These are phyloP conservation scores for Globisporangium camurandrum DNA, from an alignment of 352 stramenopile species.

Conservation along the genomic window DNA sequence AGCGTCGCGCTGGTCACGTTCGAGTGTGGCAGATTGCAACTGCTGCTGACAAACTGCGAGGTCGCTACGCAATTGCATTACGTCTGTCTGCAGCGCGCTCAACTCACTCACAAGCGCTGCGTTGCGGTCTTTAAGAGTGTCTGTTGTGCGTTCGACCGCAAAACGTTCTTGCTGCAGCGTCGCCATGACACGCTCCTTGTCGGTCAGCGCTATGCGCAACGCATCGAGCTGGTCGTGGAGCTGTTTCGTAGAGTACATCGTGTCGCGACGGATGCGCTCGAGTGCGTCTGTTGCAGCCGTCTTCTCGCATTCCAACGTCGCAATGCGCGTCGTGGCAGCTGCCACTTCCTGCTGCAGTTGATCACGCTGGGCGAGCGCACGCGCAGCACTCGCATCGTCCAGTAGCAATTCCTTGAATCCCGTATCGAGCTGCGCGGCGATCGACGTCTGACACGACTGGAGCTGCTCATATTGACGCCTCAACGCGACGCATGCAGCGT, in stretches of 20 bases:
- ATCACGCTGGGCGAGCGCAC: constrained; percentile 32
- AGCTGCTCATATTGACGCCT: constrained; percentile 50
- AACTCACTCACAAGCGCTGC: neutral
- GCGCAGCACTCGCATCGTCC: constrained; percentile 48
- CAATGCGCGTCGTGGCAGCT: too few species aligned
- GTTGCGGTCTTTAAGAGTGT: too few species aligned
- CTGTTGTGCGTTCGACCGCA: constrained; percentile 4
- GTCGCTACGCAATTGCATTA: constrained; percentile 5
- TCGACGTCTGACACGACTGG: constrained; percentile 30
- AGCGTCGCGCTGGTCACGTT: neutral
- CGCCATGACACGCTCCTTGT: neutral
- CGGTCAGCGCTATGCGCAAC: too few species aligned
- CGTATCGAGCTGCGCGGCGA: constrained; percentile 54
- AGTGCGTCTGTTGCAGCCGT: too few species aligned
- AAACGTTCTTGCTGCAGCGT: neutral
- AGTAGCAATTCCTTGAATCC: constrained; percentile 65
- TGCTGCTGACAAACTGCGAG: neutral
- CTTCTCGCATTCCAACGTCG: too few species aligned
- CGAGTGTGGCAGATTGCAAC: too few species aligned
- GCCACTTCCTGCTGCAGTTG: constrained; percentile 35
- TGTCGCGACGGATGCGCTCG: too few species aligned
- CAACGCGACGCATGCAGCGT: constrained; percentile 31
- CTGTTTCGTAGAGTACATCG: too few species aligned
- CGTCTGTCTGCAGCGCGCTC: constrained; percentile 1
- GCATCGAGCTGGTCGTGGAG: too few species aligned